These are phyloP conservation scores for Rhodotorula toruloides DNA, from an alignment of 768 basidiomycete species.

Conservation along the genomic window DNA sequence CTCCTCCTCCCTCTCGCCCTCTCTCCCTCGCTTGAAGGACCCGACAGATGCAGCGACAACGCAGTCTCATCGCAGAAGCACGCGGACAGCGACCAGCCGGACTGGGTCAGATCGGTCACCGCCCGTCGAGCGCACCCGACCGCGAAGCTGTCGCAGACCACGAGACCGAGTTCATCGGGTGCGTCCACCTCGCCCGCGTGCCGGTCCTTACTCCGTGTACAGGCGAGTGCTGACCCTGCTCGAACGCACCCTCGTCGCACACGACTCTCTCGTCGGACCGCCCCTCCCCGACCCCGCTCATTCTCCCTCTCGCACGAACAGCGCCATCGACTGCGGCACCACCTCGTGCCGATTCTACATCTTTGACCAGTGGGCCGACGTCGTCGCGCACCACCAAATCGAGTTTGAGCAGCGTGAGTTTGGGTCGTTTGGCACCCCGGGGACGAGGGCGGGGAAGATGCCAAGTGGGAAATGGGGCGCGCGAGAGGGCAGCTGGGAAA, in stretches of 20 bases:
- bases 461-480: no score
- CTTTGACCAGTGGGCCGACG: slow-evolving; percentile 42
- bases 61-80: not conserved
- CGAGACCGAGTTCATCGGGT: slow-evolving; percentile 37
- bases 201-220: not conserved
- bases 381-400: slow-evolving; percentile 74
- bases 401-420: slow-evolving; percentile 72
- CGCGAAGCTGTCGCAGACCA: slow-evolving; percentile 16
- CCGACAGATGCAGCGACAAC: not conserved
- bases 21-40: no score
- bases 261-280: no score
- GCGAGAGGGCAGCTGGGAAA: no score
- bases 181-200: not conserved
- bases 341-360: slow-evolving; percentile 42
- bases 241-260: not conserved
- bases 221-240: no score
- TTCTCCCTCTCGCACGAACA: not conserved
- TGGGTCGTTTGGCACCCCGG: no score
- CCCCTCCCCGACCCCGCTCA: no score
- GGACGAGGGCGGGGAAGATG: no score
- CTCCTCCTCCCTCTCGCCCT: no score
- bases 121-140: slow-evolving; percentile 17
- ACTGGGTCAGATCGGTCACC: slow-evolving; percentile 18
- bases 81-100: not conserved
- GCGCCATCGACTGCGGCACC: slow-evolving; percentile 41